Base-by-base conservation (phyloP, 257 asterid species). In the Penstemon davidsonii region DNA sequence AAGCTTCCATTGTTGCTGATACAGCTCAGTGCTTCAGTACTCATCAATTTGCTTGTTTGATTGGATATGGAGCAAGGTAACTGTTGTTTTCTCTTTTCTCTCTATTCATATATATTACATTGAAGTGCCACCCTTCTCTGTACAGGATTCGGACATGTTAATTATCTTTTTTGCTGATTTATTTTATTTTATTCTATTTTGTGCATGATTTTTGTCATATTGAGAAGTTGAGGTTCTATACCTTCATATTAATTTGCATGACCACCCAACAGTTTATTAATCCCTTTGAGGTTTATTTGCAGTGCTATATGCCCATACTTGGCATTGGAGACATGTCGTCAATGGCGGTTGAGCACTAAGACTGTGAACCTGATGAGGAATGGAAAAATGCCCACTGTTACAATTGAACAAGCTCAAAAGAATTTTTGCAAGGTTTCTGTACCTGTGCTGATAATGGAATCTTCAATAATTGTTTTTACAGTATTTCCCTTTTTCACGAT, bases 11-110 rank as follows among this genome's bases (percentile, higher is more conserved):
- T 75, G 78, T 94, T 76, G 99, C 96, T 71, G 97, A 94, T 78
- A 94, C 99, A 7, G 99, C 99, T 75, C 97, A 94, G 83, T 94
- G 97, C 94, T 94, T 94, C 85, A 94, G 99, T 65, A 94, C 99
- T 72, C 99, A 94, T 82, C 99, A 94, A 62, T 94, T 94, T 81
- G 99, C 99, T 72, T 94, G 97, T 79, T 84, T 94, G 85, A 91
- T 94, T 42, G 99, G 99, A 82, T 94, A 87, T 84, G 99, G 99
- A 50, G 99, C 99, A 72, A 94, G 99, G 99, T 93, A 56, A 81
- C 58, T 76, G 71, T 62, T 40, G 49, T 78, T 60, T 70, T 75
- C 56, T 63, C 7, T 60, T 42, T 58, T 19, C 43, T 19, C 65
- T 40, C 53, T 69, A 45, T 36, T 68, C 44, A 2, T 66, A 45